Evolutionary conservation across 176 grass and related monocot genomes (phyloP).

Genomic region (Phoenix dactylifera): DNA sequence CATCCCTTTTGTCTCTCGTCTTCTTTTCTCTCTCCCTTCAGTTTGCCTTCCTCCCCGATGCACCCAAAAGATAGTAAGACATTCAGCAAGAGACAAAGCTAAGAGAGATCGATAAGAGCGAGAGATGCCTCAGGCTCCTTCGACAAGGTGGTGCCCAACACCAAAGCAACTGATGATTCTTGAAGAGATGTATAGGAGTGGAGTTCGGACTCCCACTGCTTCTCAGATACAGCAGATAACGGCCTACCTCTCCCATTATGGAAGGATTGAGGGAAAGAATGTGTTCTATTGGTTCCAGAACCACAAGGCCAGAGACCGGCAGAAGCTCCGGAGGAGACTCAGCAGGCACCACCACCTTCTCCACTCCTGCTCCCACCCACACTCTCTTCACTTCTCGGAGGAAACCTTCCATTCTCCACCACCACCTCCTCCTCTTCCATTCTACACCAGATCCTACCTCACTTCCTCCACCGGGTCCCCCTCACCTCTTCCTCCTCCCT

Average conservation of each 20-base stretch:
- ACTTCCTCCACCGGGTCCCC: slow-evolving; percentile 9
- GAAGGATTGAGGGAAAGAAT: slow-evolving; percentile 49
- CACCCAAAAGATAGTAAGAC: slow-evolving; percentile 6
- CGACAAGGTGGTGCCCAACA: slow-evolving; percentile 93
- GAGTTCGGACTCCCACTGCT: slow-evolving; percentile 66
- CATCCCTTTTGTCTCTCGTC: slow-evolving; percentile 46
- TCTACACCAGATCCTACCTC: background rate
- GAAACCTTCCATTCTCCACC: background rate
- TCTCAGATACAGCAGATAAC: slow-evolving; percentile 95
- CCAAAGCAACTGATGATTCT: slow-evolving; percentile 91
- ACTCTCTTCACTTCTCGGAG: slow-evolving; percentile 9
- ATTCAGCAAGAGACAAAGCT: background rate
- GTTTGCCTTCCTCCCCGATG: background rate
- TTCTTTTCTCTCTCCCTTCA: slow-evolving; percentile 1
- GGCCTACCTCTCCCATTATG: slow-evolving; percentile 59
- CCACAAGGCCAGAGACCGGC: slow-evolving; percentile 48
- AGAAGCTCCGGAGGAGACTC: slow-evolving; percentile 74
- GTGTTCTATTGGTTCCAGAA: slow-evolving; percentile 59
- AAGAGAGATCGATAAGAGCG: background rate
- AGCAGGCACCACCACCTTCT: slow-evolving; percentile 63
- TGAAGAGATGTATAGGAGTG: slow-evolving; percentile 80
- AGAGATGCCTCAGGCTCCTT: slow-evolving; percentile 17
- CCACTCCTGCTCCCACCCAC: slow-evolving; percentile 15
- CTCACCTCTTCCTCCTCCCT: background rate
- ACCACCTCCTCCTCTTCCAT: background rate